Evolutionary conservation across 2,329 filamentous ascomycete genomes (phyloP).

Genomic region (Verticillium klebahnii): DNA sequence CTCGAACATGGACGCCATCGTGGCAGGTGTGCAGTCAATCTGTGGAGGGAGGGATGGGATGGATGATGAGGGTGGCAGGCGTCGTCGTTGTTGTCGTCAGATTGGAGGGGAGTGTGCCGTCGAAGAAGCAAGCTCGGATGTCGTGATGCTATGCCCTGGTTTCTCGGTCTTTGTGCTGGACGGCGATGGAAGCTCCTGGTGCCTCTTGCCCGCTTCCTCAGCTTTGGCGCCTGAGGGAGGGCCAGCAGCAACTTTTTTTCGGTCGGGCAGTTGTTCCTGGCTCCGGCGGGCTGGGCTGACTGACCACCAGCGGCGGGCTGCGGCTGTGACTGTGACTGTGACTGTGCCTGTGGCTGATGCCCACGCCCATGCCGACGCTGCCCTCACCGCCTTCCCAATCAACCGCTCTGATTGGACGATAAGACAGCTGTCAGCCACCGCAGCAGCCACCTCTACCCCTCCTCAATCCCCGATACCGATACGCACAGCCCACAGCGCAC

Average conservation of each 20-base stretch:
- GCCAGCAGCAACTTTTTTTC: conserved; percentile 15
- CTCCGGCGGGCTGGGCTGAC: conserved; percentile 4
- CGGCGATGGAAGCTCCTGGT: conserved; percentile 15
- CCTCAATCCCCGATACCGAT: not conserved
- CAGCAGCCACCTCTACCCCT: not conserved
- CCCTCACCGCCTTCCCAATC: not conserved
- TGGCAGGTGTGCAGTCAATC: conserved; percentile 9
- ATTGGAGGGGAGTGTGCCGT: too few relatives aligned
- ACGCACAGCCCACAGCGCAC: not conserved
- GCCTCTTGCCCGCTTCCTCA: not conserved
- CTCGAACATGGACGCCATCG: conserved; percentile 94
- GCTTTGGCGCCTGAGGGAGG: too few relatives aligned
- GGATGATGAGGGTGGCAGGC: not conserved
- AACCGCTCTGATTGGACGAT: not conserved
- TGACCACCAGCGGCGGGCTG: not conserved
- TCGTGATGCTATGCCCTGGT: not conserved
- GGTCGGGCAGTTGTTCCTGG: conserved; percentile 14
- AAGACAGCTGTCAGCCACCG: not conserved
- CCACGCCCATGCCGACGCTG: too few relatives aligned
- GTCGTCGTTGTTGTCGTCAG: not conserved
- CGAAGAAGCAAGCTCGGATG: not conserved
- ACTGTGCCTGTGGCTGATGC: not conserved
- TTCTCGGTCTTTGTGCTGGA: conserved; percentile 11
- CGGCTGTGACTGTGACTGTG: conserved; percentile 4
- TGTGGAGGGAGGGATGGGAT: not conserved